phyloP scores from a whole-genome alignment of 352 stramenopile species.

The Phytophthora constricta region DNA sequence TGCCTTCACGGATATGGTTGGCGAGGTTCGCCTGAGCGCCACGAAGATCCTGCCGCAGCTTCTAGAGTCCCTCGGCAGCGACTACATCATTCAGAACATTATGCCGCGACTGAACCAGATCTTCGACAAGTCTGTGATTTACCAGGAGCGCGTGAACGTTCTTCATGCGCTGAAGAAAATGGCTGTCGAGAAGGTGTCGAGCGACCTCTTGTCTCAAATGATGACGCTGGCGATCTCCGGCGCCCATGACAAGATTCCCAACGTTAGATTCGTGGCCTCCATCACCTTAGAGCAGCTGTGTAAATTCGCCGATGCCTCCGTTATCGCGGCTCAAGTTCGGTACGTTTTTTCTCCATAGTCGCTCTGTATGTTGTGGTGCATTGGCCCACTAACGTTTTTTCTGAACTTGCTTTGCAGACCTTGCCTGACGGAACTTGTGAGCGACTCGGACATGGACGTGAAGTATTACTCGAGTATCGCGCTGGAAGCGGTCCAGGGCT shows the following conservation, averaged over 20 bases:
- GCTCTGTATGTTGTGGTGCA: too few relatives aligned
- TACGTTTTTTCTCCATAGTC: conserved; percentile 37
- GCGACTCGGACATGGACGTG: conserved; percentile 83
- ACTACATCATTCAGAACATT: conserved; percentile 87
- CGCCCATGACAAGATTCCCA: conserved; percentile 86
- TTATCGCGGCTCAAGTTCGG: conserved; percentile 77
- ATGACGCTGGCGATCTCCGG: conserved; percentile 75
- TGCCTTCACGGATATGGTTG: conserved; percentile 93
- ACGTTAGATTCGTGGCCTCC: conserved; percentile 89
- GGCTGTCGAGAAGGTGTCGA: conserved; percentile 73
- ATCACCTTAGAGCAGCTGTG: conserved; percentile 87
- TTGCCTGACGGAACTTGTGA: conserved; percentile 77
- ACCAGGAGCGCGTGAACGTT: conserved; percentile 89
- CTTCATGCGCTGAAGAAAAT: conserved; percentile 81
- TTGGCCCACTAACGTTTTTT: conserved; percentile 6
- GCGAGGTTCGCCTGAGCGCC: conserved; percentile 94
- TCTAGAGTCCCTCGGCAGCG: conserved; percentile 78
- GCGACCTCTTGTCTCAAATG: conserved; percentile 68
- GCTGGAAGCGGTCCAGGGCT: conserved; percentile 76
- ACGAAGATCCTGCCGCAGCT: conserved; percentile 85
- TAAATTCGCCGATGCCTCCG: conserved; percentile 75
- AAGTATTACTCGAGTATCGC: conserved; percentile 90
- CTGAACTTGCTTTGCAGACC: conserved; percentile 51
- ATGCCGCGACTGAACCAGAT: conserved; percentile 79
- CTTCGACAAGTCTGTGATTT: conserved; percentile 87